A percentile compares a stretch with the other conserved stretches of the same genome.
Evolutionary conservation across 2,329 filamentous ascomycete genomes (phyloP).

Genomic region (Cladophialophora psammophila): DNA sequence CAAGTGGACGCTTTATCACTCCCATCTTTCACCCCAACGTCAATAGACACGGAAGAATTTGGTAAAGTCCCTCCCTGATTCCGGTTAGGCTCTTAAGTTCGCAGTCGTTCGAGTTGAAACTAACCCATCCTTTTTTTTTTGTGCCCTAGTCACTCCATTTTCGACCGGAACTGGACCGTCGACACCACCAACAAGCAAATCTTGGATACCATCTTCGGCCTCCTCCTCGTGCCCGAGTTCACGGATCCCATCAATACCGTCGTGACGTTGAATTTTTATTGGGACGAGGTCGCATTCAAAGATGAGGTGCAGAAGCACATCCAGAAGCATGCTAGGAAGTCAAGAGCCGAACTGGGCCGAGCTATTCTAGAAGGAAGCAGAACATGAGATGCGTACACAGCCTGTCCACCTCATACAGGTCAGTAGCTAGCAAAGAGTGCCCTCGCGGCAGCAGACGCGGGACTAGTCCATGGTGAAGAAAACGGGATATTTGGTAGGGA

Average conservation of each 20-base stretch:
- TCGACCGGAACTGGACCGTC: slow-evolving; percentile 47
- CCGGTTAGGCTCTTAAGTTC: not conserved
- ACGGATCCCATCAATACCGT: slow-evolving; percentile 42
- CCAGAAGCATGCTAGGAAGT: slow-evolving; percentile 31
- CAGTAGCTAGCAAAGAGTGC: no score
- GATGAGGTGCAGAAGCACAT: slow-evolving; percentile 37
- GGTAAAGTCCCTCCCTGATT: slow-evolving; percentile 38
- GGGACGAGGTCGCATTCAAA: slow-evolving; percentile 38
- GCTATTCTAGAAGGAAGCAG: slow-evolving; percentile 17
- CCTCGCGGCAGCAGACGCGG: no score
- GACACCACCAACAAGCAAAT: slow-evolving; percentile 46
- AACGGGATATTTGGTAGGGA: no score
- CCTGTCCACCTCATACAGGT: no score
- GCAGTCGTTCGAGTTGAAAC: not conserved
- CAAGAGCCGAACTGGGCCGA: slow-evolving; percentile 20
- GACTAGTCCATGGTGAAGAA: no score
- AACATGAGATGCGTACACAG: no score
- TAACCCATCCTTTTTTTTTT: slow-evolving; percentile 4
- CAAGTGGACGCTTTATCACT: slow-evolving; percentile 48
- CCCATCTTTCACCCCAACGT: slow-evolving; percentile 50
- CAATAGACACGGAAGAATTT: slow-evolving; percentile 48
- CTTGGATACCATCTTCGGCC: slow-evolving; percentile 47
- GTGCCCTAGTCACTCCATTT: slow-evolving; percentile 27
- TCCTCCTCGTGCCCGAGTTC: slow-evolving; percentile 47
- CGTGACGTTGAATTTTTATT: slow-evolving; percentile 36